Conservation (phyloP, 2,329 filamentous ascomycete species). For the Metarhizium rileyi region DNA sequence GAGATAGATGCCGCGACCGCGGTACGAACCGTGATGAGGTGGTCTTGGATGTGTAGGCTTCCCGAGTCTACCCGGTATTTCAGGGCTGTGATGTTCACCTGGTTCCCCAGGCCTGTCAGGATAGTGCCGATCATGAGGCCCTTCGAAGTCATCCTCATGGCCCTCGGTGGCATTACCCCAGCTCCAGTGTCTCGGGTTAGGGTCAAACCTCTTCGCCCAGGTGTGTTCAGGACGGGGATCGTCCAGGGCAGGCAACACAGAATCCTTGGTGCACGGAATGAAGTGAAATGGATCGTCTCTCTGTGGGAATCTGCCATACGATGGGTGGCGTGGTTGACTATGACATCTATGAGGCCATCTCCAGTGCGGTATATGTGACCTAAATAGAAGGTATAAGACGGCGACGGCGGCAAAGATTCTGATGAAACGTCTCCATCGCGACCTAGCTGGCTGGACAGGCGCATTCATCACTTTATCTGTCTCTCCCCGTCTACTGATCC, state of each 20-base stretch:
- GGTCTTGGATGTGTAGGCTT: neutral
- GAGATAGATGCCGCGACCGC: conserved; percentile 34
- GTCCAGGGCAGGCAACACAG: conserved; percentile 30
- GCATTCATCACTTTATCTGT: neutral
- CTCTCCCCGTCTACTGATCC: neutral
- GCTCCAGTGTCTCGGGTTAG: conserved; percentile 34
- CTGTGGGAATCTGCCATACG: conserved; percentile 24
- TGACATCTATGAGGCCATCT: conserved; percentile 6
- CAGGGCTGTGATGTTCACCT: neutral
- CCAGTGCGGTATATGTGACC: neutral
- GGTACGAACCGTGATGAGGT: conserved; percentile 20
- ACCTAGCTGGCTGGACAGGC: neutral
- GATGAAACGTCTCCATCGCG: neutral
- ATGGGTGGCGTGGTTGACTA: neutral
- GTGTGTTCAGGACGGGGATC: conserved; percentile 24
- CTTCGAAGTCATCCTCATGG: neutral
- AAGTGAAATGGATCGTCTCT: conserved; percentile 36
- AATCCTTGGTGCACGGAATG: conserved; percentile 34
- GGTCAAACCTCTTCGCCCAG: conserved; percentile 34
- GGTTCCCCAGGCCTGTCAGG: neutral
- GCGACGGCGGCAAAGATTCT: conserved; percentile 2
- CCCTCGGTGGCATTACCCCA: conserved; percentile 26
- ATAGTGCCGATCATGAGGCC: neutral
- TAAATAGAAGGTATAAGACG: neutral
- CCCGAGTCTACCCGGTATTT: conserved; percentile 1